Evolutionary conservation across 169 alveolate species (phyloP).

Genomic region (Babesia bigemina): DNA sequence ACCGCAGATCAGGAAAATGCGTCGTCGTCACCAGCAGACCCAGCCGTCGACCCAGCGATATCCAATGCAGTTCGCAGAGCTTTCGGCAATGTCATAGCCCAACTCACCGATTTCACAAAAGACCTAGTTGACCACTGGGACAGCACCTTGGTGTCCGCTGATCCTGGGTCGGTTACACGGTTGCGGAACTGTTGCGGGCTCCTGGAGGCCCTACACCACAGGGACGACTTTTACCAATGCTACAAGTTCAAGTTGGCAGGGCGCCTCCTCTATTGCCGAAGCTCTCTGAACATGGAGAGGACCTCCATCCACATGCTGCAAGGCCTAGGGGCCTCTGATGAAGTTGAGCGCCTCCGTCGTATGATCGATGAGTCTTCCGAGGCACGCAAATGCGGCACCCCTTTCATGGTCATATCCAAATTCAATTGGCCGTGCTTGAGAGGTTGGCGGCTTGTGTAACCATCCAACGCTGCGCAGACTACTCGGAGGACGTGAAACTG

Average conservation of each 20-base stretch:
- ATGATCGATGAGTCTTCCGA: conserved; percentile 14
- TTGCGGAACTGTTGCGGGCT: conserved; percentile 10
- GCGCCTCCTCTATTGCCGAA: conserved; percentile 13
- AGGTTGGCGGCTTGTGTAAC: neutral
- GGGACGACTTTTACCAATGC: conserved; percentile 13
- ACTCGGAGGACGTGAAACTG: conserved; percentile 18
- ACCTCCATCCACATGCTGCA: conserved; percentile 6
- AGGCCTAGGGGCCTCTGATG: conserved; percentile 1
- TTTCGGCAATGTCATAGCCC: neutral
- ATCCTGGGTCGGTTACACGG: neutral
- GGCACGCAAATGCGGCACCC: neutral
- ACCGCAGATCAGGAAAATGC: too few relatives aligned
- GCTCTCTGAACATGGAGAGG: conserved; percentile 11
- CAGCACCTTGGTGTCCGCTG: neutral
- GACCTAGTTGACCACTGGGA: conserved; percentile 29
- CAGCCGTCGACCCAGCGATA: neutral
- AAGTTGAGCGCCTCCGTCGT: conserved; percentile 3
- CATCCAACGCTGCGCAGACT: neutral
- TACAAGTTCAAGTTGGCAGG: conserved; percentile 31
- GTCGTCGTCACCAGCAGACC: neutral
- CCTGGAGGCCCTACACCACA: neutral
- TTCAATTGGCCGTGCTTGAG: conserved; percentile 18
- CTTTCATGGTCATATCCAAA: neutral
- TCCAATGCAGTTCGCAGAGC: conserved; percentile 6
- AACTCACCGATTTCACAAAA: conserved; percentile 10